These are phyloP conservation scores for Globisporangium acanthophoron DNA, from an alignment of 352 stramenopile genomes.

Conservation along the genomic window DNA sequence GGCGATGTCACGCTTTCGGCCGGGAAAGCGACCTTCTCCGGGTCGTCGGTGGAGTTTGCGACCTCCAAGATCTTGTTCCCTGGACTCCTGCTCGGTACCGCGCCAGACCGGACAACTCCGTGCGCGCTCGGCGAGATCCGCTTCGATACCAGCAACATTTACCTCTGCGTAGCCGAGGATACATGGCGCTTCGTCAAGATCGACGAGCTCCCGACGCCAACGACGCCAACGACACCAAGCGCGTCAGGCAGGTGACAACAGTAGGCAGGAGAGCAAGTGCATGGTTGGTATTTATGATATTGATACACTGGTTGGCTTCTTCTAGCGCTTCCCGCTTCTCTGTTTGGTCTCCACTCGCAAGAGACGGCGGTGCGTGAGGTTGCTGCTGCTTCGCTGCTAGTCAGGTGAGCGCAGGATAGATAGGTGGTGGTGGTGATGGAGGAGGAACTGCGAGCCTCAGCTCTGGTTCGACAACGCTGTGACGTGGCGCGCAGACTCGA, in stretches of 20 bases:
- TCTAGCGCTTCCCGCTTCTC: too few relatives aligned
- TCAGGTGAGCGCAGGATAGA: slow-evolving; percentile 6
- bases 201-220: neutral
- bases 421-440: slow-evolving; percentile 4
- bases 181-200: slow-evolving; percentile 4
- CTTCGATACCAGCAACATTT: slow-evolving; percentile 7
- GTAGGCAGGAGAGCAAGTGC: neutral
- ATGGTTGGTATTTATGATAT: neutral
- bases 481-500: slow-evolving; percentile 27
- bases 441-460: neutral
- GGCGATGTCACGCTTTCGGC: slow-evolving; percentile 2
- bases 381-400: neutral
- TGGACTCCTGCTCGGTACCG: slow-evolving; percentile 1
- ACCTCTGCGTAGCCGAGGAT: slow-evolving; percentile 3
- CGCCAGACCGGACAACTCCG: neutral
- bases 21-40: slow-evolving; percentile 5
- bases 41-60: slow-evolving; percentile 7
- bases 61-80: slow-evolving; percentile 12
- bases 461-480: slow-evolving; percentile 8
- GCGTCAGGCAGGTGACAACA: neutral
- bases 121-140: slow-evolving; percentile 13
- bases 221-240: neutral
- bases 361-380: too few relatives aligned
- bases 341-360: neutral
- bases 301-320: neutral